Conservation (phyloP, 345 rosid genomes). For the Arabidopsis thaliana region TAIR10.1 NC_003071.7:18820501-18821000, state of each 20-base stretch:
- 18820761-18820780: constrained; percentile 71
- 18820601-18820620: constrained; percentile 63
- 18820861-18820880: constrained; percentile 65
- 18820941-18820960: constrained; percentile 18
- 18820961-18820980: constrained; percentile 49
- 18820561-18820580: constrained; percentile 31
- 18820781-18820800: constrained; percentile 80
- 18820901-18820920: constrained; percentile 45
- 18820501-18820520: constrained; percentile 53
- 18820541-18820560: constrained; percentile 50
- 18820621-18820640: constrained; percentile 55
- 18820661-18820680: constrained; percentile 63
- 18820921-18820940: constrained; percentile 28
- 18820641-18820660: constrained; percentile 65
- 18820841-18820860: constrained; percentile 46
- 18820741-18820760: constrained; percentile 57
- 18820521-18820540: constrained; percentile 55
- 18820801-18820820: constrained; percentile 55
- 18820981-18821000: constrained; percentile 62
- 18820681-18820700: constrained; percentile 17
- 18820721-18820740: constrained; percentile 55
- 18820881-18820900: constrained; percentile 40
- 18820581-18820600: constrained; percentile 33
- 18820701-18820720: constrained; percentile 19
- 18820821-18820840: constrained; percentile 22